These are phyloP conservation scores for Anthracocystis walkeri DNA, from an alignment of 1,284 basidiomycete genomes.

Conservation along the genomic window DNA sequence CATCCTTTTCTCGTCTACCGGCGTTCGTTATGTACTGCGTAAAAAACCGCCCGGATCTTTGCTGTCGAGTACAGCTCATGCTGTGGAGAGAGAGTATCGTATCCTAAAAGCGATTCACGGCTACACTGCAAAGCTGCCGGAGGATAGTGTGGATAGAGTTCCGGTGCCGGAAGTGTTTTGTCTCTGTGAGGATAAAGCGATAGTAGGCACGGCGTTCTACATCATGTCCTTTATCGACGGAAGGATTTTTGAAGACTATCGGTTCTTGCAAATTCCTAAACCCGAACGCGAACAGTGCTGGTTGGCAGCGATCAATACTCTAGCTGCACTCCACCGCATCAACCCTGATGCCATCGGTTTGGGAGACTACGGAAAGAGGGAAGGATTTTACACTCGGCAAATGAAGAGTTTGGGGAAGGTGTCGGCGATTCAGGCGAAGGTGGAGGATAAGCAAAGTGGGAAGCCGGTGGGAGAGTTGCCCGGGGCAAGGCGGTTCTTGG, in stretches of 20 bases:
- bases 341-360: slow-evolving; percentile 79
- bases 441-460: slow-evolving; percentile 77
- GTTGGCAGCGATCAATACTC: slow-evolving; percentile 71
- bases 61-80: slow-evolving; percentile 88
- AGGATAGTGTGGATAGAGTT: slow-evolving; percentile 71
- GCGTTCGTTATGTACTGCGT: slow-evolving; percentile 82
- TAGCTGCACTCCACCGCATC: slow-evolving; percentile 81
- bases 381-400: slow-evolving; percentile 89
- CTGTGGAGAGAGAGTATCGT: slow-evolving; percentile 90
- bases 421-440: slow-evolving; percentile 78
- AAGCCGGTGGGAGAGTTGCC: slow-evolving; percentile 75
- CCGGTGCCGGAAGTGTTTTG: slow-evolving; percentile 88
- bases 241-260: slow-evolving; percentile 87
- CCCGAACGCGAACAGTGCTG: slow-evolving; percentile 77
- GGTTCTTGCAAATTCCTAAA: slow-evolving; percentile 73
- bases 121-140: slow-evolving; percentile 35
- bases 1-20: slow-evolving; percentile 76
- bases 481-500: slow-evolving; percentile 78
- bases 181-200: slow-evolving; percentile 76
- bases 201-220: slow-evolving; percentile 92
- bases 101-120: slow-evolving; percentile 76
- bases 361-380: slow-evolving; percentile 80
- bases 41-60: slow-evolving; percentile 92
- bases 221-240: slow-evolving; percentile 91
- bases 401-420: slow-evolving; percentile 84